These are phyloP conservation scores for Aspergillus cavernicola DNA, from an alignment of 495 filamentous ascomycete genomes.

Conservation along the genomic window DNA sequence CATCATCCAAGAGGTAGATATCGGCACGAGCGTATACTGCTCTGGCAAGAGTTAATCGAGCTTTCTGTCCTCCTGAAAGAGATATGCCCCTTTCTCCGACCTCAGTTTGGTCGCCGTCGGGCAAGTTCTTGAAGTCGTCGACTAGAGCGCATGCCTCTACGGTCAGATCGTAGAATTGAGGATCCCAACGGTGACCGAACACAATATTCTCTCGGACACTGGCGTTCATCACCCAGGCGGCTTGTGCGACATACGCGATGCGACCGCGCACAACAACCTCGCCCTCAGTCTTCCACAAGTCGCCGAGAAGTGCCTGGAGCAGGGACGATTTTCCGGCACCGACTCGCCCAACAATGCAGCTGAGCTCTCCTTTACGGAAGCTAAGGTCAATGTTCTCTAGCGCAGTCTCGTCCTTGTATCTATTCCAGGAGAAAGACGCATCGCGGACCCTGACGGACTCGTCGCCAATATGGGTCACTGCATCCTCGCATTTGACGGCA, in stretches of 20 bases:
- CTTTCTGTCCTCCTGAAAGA: slow-evolving; percentile 94
- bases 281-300: slow-evolving; percentile 86
- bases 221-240: slow-evolving; percentile 97
- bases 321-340: slow-evolving; percentile 93
- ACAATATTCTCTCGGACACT: slow-evolving; percentile 95
- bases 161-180: slow-evolving; percentile 89
- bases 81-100: slow-evolving; percentile 98
- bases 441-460: slow-evolving; percentile 80
- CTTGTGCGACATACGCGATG: slow-evolving; percentile 87
- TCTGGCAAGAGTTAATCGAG: slow-evolving; percentile 87
- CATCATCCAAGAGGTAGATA: slow-evolving; percentile 92
- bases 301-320: slow-evolving; percentile 79
- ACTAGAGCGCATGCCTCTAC: slow-evolving; percentile 88
- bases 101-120: slow-evolving; percentile 94
- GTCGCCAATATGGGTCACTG: slow-evolving; percentile 70
- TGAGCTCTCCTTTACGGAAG: slow-evolving; percentile 85
- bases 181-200: slow-evolving; percentile 94
- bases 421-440: slow-evolving; percentile 93
- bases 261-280: slow-evolving; percentile 77
- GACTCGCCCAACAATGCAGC: slow-evolving; percentile 92
- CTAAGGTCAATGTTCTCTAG: slow-evolving; percentile 80
- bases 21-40: slow-evolving; percentile 98
- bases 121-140: slow-evolving; percentile 88
- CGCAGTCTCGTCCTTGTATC: slow-evolving; percentile 57
- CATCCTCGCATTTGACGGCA: slow-evolving; percentile 65